Evolutionary conservation across 2,329 filamentous ascomycete species (phyloP).

Genomic region (Plenodomus lindquistii): DNA sequence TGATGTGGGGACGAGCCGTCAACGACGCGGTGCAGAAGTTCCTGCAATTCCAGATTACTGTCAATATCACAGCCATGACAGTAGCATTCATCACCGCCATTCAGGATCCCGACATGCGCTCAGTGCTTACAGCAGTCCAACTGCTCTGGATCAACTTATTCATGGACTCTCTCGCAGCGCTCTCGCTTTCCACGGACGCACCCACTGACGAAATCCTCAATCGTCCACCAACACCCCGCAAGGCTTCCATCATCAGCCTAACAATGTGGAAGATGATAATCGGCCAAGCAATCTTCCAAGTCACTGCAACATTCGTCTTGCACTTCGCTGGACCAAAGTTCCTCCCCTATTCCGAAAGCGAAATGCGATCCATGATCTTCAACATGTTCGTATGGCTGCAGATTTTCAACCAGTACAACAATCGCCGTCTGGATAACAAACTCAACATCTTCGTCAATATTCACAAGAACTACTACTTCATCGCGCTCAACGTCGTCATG

Average conservation of each 20-base stretch:
- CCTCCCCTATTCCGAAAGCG: slow-evolving; percentile 58
- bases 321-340: slow-evolving; percentile 72
- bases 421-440: slow-evolving; percentile 88
- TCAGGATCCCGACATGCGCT: slow-evolving; percentile 66
- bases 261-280: slow-evolving; percentile 99
- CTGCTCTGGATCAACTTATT: slow-evolving; percentile 94
- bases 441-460: slow-evolving; percentile 95
- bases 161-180: slow-evolving; percentile 88
- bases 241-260: slow-evolving; percentile 74
- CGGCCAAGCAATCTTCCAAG: slow-evolving; percentile 86
- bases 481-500: slow-evolving; percentile 83
- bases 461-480: slow-evolving; percentile 81
- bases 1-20: slow-evolving; percentile 69
- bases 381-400: slow-evolving; percentile 99
- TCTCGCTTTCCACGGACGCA: slow-evolving; percentile 86
- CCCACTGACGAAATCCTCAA: slow-evolving; percentile 78
- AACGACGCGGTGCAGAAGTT: slow-evolving; percentile 49
- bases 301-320: slow-evolving; percentile 75
- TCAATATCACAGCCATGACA: slow-evolving; percentile 87
- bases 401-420: slow-evolving; percentile 98
- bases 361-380: slow-evolving; percentile 78
- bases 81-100: slow-evolving; percentile 87
- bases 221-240: slow-evolving; percentile 75
- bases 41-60: slow-evolving; percentile 69
- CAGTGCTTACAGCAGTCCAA: slow-evolving; percentile 85